These are phyloP conservation scores for Vitis hybrid DNA, from an alignment of 177 flowering plant species.

Conservation along the genomic window DNA sequence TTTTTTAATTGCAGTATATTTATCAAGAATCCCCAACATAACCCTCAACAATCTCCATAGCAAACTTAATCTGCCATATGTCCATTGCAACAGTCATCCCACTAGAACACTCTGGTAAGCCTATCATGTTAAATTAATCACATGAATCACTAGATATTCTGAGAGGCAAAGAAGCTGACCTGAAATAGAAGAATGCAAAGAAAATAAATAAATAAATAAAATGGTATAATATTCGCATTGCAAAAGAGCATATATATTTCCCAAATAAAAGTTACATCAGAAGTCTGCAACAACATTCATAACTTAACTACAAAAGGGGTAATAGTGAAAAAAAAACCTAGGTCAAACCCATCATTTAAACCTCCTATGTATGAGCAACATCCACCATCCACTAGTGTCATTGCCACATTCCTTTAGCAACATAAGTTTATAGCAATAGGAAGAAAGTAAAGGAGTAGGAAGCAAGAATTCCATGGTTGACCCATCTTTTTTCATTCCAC, in stretches of 20 bases:
- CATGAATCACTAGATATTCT: no score
- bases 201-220: not conserved
- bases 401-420: no score
- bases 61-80: not conserved
- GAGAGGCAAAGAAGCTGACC: no score
- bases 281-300: not conserved
- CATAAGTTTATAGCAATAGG: no score
- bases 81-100: not conserved
- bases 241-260: not conserved
- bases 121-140: not conserved
- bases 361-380: constrained; percentile 22
- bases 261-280: not conserved
- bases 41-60: no score
- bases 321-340: not conserved
- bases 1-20: no score
- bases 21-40: no score
- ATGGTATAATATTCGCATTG: not conserved
- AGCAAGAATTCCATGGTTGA: no score
- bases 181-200: not conserved
- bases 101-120: not conserved
- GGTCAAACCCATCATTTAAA: not conserved
- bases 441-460: no score
- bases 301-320: not conserved
- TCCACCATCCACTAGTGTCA: no score
- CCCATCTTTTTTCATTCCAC: no score